Base-by-base conservation (phyloP, 495 filamentous ascomycete species). In the Cryomyces antarcticus region DNA sequence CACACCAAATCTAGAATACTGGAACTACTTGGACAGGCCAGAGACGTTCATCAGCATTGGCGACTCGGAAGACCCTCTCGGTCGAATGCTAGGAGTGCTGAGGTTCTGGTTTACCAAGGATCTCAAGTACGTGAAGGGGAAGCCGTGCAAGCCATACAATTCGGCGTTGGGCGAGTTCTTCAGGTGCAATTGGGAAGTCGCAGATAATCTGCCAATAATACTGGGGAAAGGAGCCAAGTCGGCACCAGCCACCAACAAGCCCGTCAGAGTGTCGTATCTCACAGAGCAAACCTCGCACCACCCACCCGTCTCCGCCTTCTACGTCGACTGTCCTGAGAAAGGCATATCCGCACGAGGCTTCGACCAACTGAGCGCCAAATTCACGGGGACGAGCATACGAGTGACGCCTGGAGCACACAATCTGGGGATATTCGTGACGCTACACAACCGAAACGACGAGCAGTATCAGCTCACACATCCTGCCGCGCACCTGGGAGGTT, bases 51-150 rank as follows among this genome's bases (percentile, higher is more conserved):
- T 84, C 54, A 87, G 85, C 45, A 95, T 97, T 62, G 89, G 88
- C 46, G 88, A 88, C 53, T 88, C 88, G 6, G 80, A 95, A 47
- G 85, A 95, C 50, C 69, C 75, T 6, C 65, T 95, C 41, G 88
- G 85, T 47, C 85, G 89, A 44, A 95, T 93, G 78, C 70, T 97
- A 35, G 87, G 80, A 47, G 80, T 92, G 30, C 61, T 94, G 53
- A 74, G 89, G 31, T 97, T 97, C 57, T 97, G 89, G 89, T 96
- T 95, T 50, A 94, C 89, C 27, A 96, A 96, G 57, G 89, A 97
- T 56, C 58, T 97, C 69, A 97, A 96, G 74, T 97, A 94, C 53
- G 83, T 93, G 50, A 96, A 96, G 59, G 88, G 89, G 38, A 93
- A 87, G 64, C 89, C 89, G 7, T 94, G 85, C 72, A 97, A 97